Conservation (phyloP, 192 early-diverging fungal genomes). For the Gaertneriomyces sp. region DNA sequence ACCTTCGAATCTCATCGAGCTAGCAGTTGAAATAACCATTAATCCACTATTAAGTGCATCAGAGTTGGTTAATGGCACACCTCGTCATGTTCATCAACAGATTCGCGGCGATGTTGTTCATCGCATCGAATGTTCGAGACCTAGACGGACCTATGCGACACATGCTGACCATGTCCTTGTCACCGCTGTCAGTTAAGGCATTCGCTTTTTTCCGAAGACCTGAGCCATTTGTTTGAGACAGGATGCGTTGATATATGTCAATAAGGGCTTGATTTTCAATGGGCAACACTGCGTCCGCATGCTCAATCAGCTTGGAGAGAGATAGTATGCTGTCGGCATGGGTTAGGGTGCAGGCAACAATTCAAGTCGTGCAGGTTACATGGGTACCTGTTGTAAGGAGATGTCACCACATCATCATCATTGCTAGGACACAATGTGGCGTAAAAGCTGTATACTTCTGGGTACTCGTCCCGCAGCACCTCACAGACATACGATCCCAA, state of each 20-base stretch:
- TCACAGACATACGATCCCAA: slow-evolving; percentile 47
- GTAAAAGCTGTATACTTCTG: slow-evolving; percentile 39
- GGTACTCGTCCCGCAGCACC: slow-evolving; percentile 42
- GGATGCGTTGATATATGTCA: slow-evolving; percentile 43
- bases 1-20: slow-evolving; percentile 59
- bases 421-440: slow-evolving; percentile 41
- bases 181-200: slow-evolving; percentile 32
- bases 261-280: slow-evolving; percentile 54
- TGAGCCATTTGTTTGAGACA: slow-evolving; percentile 12
- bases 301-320: slow-evolving; percentile 38
- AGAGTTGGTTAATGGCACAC: slow-evolving; percentile 17
- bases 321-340: slow-evolving; percentile 38
- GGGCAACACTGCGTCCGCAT: slow-evolving; percentile 51
- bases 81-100: slow-evolving; percentile 57
- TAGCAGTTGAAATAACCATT: slow-evolving; percentile 8
- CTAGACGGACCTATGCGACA: slow-evolving; percentile 19
- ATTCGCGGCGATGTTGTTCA: slow-evolving; percentile 62
- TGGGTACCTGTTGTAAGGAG: slow-evolving; percentile 51
- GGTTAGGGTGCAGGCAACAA: neutral
- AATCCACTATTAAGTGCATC: slow-evolving; percentile 5
- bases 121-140: slow-evolving; percentile 44
- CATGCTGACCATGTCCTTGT: slow-evolving; percentile 26
- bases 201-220: slow-evolving; percentile 6
- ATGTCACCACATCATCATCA: slow-evolving; percentile 57
- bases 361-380: neutral